These are phyloP conservation scores for Metschnikowia continentalis DNA, from an alignment of 805 yeast genomes.

Conservation along the genomic window DNA sequence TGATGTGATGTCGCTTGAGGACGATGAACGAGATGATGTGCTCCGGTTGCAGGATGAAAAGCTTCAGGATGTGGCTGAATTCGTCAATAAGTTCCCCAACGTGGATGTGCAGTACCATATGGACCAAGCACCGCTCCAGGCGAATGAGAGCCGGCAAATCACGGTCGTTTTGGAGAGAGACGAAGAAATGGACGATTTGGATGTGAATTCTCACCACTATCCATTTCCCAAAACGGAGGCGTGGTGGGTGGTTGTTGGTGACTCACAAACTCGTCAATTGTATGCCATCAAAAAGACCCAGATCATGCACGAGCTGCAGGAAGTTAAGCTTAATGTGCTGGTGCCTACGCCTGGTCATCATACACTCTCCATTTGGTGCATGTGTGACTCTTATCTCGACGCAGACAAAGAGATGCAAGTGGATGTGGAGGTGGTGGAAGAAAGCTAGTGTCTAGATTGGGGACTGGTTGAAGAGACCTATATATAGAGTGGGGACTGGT, in stretches of 20 bases:
- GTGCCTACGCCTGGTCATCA: conserved; percentile 61
- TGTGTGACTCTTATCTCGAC: conserved; percentile 89
- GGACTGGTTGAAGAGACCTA: too few relatives aligned
- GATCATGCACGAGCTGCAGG: conserved; percentile 49
- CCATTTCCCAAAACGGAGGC: conserved; percentile 60
- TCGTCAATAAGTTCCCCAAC: conserved; percentile 87
- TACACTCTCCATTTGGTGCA: conserved; percentile 69
- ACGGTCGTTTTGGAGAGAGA: conserved; percentile 57
- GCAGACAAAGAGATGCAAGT: conserved; percentile 79
- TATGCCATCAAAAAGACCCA: conserved; percentile 69
- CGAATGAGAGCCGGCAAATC: conserved; percentile 48
- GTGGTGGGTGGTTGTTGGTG: conserved; percentile 91
- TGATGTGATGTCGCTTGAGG: conserved; percentile 77
- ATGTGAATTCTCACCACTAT: conserved; percentile 54
- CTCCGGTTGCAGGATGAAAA: conserved; percentile 48
- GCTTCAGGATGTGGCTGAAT: conserved; percentile 69
- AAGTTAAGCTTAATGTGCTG: conserved; percentile 50
- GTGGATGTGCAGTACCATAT: conserved; percentile 62
- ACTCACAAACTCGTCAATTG: conserved; percentile 51
- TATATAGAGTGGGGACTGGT: too few relatives aligned
- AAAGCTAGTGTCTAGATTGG: too few relatives aligned
- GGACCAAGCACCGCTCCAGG: conserved; percentile 37
- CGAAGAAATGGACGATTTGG: conserved; percentile 68
- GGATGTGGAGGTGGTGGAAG: not conserved
- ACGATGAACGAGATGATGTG: conserved; percentile 63